Evolutionary conservation across 2,329 filamentous ascomycete species (phyloP).

Genomic region (Ascocoryne sarcoides): DNA sequence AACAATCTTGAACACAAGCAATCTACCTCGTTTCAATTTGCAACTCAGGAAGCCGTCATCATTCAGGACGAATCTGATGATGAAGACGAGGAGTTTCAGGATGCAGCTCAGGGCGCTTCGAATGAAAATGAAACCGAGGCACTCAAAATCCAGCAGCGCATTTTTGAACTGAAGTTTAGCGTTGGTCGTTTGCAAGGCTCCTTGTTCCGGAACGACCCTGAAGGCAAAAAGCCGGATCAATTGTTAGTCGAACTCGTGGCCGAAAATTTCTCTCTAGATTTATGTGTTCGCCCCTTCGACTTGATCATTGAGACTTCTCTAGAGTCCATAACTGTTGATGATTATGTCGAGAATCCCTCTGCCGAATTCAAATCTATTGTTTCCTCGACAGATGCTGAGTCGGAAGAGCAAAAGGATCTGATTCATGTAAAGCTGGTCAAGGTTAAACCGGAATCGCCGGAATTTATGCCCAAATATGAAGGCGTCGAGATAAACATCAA

Average conservation of each 20-base stretch:
- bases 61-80: slow-evolving; percentile 57
- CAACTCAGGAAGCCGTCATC: slow-evolving; percentile 66
- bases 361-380: slow-evolving; percentile 95
- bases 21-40: slow-evolving; percentile 67
- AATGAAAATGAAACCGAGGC: slow-evolving; percentile 47
- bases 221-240: slow-evolving; percentile 65
- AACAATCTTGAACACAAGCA: slow-evolving; percentile 45
- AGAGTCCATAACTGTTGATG: slow-evolving; percentile 79
- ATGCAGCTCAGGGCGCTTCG: slow-evolving; percentile 53
- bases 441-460: slow-evolving; percentile 83
- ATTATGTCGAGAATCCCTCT: slow-evolving; percentile 83
- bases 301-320: slow-evolving; percentile 89
- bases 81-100: slow-evolving; percentile 56
- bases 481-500: slow-evolving; percentile 91
- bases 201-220: slow-evolving; percentile 76
- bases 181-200: slow-evolving; percentile 93
- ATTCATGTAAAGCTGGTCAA: slow-evolving; percentile 84
- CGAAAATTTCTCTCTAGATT: slow-evolving; percentile 77
- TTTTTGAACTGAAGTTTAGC: slow-evolving; percentile 94
- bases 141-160: slow-evolving; percentile 73
- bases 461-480: slow-evolving; percentile 86
- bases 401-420: slow-evolving; percentile 70
- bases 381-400: slow-evolving; percentile 68
- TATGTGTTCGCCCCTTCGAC: slow-evolving; percentile 81
- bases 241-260: slow-evolving; percentile 87